These are phyloP conservation scores for Clarireedia hainanense DNA, from an alignment of 2,329 filamentous ascomycete genomes.

Conservation along the genomic window DNA sequence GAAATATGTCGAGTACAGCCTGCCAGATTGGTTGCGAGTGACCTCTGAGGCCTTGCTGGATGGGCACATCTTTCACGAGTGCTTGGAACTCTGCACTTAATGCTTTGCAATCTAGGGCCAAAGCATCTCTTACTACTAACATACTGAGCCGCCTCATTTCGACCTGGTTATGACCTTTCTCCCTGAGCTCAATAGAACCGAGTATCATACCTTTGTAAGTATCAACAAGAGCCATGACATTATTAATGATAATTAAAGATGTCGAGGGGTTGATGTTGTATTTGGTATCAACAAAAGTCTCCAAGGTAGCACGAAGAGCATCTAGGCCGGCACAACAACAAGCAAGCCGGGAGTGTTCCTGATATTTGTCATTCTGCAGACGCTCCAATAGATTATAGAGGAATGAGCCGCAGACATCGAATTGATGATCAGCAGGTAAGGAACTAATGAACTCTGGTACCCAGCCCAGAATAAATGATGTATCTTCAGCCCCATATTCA, in stretches of 20 bases:
- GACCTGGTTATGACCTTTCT: constrained; percentile 34
- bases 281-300: constrained; percentile 45
- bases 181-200: constrained; percentile 40
- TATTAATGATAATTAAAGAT: constrained; percentile 54
- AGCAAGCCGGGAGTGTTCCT: constrained; percentile 48
- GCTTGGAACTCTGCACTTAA: constrained; percentile 61
- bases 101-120: constrained; percentile 65
- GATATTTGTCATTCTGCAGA: constrained; percentile 47
- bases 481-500: constrained; percentile 43
- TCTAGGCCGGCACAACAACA: constrained; percentile 60
- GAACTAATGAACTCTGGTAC: constrained; percentile 70
- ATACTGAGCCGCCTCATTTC: constrained; percentile 49
- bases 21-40: constrained; percentile 75
- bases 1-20: constrained; percentile 60
- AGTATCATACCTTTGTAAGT: constrained; percentile 55
- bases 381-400: constrained; percentile 65
- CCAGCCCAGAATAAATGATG: constrained; percentile 64
- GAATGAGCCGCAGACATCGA: constrained; percentile 73
- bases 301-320: constrained; percentile 48
- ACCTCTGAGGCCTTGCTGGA: constrained; percentile 60
- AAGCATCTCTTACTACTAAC: constrained; percentile 56
- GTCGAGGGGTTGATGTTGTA: constrained; percentile 42
- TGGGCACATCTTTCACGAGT: constrained; percentile 50
- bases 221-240: constrained; percentile 57
- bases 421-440: constrained; percentile 65